Evolutionary conservation across 73 alveolate genomes (phyloP), one percentile per base, ranked within the genome.

Genomic region (Paraurostyla sp.): DNA sequence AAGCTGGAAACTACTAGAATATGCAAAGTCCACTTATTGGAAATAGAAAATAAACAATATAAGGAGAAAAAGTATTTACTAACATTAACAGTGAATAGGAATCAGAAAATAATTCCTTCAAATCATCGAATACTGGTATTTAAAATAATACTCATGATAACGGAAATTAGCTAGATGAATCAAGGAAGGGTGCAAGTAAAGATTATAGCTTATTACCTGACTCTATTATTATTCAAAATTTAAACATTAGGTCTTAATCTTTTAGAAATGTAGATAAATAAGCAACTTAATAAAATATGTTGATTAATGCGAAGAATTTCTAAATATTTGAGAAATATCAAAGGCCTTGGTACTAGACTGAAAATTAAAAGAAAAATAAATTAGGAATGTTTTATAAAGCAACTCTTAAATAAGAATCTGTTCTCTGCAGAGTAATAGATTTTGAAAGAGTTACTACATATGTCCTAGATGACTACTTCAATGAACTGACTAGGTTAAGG

Each of bases 401-500:
- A 16, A 87, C 80, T 50, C 76, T 87, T 51, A 94, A 94, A 51
- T 73, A 87, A 46, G 93, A 91, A 32, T 84, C 92, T n/a, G 90
- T 86, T n/a, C 62, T 91, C 32, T 78, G 92, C 46, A 91, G 98
- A 87, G 49, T 69, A 36, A 75, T 94, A 41, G 49, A 94, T 32
- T 94, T 94, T 83, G 95, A 91, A 40, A 91, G 98, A 87, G 59
- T 94, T 49, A 92, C 95, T 51, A 85, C 94, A 62, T 94, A 91
- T 87, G 89, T 88, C 41, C 80, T 92, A 0, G 96, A 94, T 82
- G 93, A 87, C 40, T 89, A 69, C 46, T 56, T 52, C 41, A 56
- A 73, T 30, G 94, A 83, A 58, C 36, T 89, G 52, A 83, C 90
- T 15, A 71, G 73, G 46, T 30, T 93, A 41, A 75, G 56, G 30